Evolutionary conservation across 106 monocot genomes (phyloP).

Genomic region (Dendrobium officinale): DNA sequence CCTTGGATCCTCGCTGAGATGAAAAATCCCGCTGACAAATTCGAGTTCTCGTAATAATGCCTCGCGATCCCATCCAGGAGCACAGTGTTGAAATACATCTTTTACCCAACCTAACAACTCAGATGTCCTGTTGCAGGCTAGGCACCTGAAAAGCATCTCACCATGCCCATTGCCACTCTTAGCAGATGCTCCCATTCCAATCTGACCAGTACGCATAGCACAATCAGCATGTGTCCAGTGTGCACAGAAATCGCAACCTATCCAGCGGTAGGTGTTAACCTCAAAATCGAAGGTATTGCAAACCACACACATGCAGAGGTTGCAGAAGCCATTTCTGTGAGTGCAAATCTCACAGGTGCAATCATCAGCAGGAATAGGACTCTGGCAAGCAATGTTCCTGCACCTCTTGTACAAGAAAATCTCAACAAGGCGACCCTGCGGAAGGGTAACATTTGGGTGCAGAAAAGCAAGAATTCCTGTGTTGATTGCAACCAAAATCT

Average conservation of each 20-base stretch:
- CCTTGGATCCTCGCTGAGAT: slow-evolving; percentile 69
- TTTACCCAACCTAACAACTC: slow-evolving; percentile 92
- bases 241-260: slow-evolving; percentile 89
- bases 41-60: slow-evolving; percentile 70
- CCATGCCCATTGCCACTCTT: slow-evolving; percentile 33
- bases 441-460: slow-evolving; percentile 72
- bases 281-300: slow-evolving; percentile 98
- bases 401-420: slow-evolving; percentile 87
- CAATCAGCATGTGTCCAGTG: slow-evolving; percentile 99
- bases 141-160: slow-evolving; percentile 95
- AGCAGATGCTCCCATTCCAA: slow-evolving; percentile 61
- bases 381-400: slow-evolving; percentile 91
- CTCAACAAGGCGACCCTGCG: slow-evolving; percentile 66
- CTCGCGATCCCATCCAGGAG: slow-evolving; percentile 80
- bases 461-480: slow-evolving; percentile 94
- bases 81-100: slow-evolving; percentile 96
- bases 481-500: slow-evolving; percentile 86
- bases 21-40: slow-evolving; percentile 81
- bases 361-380: slow-evolving; percentile 79
- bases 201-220: slow-evolving; percentile 72
- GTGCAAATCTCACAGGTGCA: slow-evolving; percentile 76
- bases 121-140: slow-evolving; percentile 83
- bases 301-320: slow-evolving; percentile 92
- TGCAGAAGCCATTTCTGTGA: slow-evolving; percentile 85
- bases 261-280: slow-evolving; percentile 97